phyloP scores from a whole-genome alignment of 202 grass and related monocot species.

The Saccharum hybrid region DNA sequence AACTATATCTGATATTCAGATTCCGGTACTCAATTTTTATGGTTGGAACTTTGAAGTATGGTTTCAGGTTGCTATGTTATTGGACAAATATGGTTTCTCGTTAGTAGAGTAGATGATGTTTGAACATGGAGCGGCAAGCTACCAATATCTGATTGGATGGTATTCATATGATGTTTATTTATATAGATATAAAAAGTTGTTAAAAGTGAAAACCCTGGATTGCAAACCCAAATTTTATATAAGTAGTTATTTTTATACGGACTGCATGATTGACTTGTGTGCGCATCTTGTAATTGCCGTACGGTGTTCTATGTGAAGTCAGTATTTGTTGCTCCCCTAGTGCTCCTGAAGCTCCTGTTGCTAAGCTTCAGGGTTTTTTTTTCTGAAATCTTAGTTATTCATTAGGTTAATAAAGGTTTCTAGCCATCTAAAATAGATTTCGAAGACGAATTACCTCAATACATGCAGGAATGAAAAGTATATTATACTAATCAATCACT shows the following conservation, averaged over 20 bases:
- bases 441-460: too few species aligned
- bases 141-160: neutral
- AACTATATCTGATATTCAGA: conserved; percentile 19
- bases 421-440: too few species aligned
- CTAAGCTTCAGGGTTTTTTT: neutral
- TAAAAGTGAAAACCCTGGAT: neutral
- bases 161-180: neutral
- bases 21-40: neutral
- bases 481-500: neutral
- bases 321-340: neutral
- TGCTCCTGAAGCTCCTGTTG: too few species aligned
- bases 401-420: too few species aligned
- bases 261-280: neutral
- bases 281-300: neutral
- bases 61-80: neutral
- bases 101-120: neutral
- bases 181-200: neutral
- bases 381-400: neutral
- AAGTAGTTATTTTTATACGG: neutral
- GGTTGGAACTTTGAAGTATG: neutral
- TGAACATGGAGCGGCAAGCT: neutral
- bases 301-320: neutral
- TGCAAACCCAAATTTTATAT: neutral
- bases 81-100: neutral
- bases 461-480: neutral